A percentile compares a stretch with the other conserved stretches of the same genome.
These are phyloP conservation scores for Spergularia bocconei DNA, from an alignment of 148 eudicot genomes.

Conservation along the genomic window DNA sequence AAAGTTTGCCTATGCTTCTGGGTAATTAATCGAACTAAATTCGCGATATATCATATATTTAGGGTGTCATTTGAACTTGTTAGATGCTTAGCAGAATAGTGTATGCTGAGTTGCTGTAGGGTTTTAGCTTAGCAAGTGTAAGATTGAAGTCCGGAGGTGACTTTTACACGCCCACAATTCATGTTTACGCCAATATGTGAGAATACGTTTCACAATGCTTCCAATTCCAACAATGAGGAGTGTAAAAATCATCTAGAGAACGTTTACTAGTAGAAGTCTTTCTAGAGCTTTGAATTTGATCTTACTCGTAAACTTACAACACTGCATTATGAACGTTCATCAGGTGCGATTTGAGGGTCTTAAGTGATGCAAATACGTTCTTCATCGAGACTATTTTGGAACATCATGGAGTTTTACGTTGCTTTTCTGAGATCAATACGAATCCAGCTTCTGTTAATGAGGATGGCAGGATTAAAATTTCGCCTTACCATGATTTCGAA, in stretches of 20 bases:
- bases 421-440: constrained; percentile 66
- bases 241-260: no score
- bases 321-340: neutral
- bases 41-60: neutral
- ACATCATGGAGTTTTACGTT: constrained; percentile 54
- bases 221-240: no score
- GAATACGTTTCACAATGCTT: no score
- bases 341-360: constrained; percentile 76
- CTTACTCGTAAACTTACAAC: no score
- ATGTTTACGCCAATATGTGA: no score
- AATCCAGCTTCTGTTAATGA: constrained; percentile 48
- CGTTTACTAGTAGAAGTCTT: no score
- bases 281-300: no score
- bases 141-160: no score
- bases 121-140: no score
- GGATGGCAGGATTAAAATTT: constrained; percentile 53
- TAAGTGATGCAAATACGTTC: constrained; percentile 71
- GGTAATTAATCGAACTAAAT: constrained; percentile 33
- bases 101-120: no score
- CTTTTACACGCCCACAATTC: neutral
- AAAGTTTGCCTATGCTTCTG: constrained; percentile 53
- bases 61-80: no score
- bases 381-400: constrained; percentile 65
- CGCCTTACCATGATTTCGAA: constrained; percentile 50
- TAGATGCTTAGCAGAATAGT: no score